These are phyloP conservation scores for Erythrophleum ivorense DNA, from an alignment of 331 rosid genomes.

Conservation along the genomic window DNA sequence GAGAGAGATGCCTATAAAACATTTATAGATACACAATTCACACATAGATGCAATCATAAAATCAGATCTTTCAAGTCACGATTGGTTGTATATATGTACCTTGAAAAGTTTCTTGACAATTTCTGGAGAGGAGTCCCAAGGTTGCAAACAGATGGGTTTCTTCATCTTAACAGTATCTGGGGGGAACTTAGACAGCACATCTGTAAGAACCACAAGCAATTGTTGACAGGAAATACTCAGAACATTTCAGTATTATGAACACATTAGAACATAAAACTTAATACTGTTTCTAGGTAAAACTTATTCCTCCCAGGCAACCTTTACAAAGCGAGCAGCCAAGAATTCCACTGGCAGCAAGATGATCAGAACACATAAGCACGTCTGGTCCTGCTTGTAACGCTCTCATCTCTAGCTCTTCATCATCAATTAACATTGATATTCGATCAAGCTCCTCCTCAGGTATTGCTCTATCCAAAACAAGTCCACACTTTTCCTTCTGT, in stretches of 20 bases:
- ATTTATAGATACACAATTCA: constrained; percentile 3
- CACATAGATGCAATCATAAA: constrained; percentile 15
- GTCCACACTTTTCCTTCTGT: constrained; percentile 64
- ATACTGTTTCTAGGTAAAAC: constrained; percentile 13
- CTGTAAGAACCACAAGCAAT: constrained; percentile 53
- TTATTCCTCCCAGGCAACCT: constrained; percentile 61
- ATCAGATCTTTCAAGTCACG: constrained; percentile 25
- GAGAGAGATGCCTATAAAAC: constrained; percentile 14
- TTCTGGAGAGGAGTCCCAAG: constrained; percentile 90
- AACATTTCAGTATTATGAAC: constrained; percentile 24
- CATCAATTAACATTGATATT: constrained; percentile 73
- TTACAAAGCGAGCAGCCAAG: constrained; percentile 78
- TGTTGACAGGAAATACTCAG: constrained; percentile 31
- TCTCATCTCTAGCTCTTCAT: constrained; percentile 87
- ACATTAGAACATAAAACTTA: constrained; percentile 27
- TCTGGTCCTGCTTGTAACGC: constrained; percentile 63
- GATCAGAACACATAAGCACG: constrained; percentile 57
- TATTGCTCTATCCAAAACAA: constrained; percentile 59
- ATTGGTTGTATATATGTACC: constrained; percentile 55
- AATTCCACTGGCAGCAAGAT: constrained; percentile 58
- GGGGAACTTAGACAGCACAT: constrained; percentile 80
- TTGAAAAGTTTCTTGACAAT: constrained; percentile 87
- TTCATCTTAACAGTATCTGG: constrained; percentile 89
- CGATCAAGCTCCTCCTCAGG: constrained; percentile 54
- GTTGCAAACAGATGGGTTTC: constrained; percentile 82